These are phyloP conservation scores for Artemisia tridentata DNA, from an alignment of 129 eudicot genomes.

Conservation along the genomic window DNA sequence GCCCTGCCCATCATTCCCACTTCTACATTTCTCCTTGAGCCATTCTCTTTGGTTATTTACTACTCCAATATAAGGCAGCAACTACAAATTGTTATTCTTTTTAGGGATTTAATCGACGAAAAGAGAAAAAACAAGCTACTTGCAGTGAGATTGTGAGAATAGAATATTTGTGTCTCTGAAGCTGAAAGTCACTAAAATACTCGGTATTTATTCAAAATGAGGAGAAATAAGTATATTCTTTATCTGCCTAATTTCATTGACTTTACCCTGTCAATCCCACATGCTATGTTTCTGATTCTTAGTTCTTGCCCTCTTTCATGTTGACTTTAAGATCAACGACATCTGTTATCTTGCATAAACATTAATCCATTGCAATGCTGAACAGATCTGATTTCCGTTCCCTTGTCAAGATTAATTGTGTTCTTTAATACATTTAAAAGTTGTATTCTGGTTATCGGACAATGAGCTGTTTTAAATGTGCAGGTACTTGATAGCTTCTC, in stretches of 20 bases:
- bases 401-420: no score
- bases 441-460: background rate
- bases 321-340: background rate
- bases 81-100: background rate
- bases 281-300: background rate
- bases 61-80: background rate
- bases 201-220: background rate
- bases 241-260: background rate
- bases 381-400: background rate
- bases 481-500: conserved; percentile 97
- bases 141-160: background rate
- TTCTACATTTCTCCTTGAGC: background rate
- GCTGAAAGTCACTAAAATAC: background rate
- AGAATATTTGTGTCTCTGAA: background rate
- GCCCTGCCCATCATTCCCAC: background rate
- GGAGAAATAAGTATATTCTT: background rate
- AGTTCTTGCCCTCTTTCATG: background rate
- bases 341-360: no score
- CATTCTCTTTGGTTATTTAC: background rate
- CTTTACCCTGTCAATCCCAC: background rate
- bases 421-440: background rate
- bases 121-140: background rate
- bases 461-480: background rate
- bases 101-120: background rate
- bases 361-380: background rate